phyloP scores from a whole-genome alignment of 176 grass and related monocot genomes.

The Juncus effusus region DNA sequence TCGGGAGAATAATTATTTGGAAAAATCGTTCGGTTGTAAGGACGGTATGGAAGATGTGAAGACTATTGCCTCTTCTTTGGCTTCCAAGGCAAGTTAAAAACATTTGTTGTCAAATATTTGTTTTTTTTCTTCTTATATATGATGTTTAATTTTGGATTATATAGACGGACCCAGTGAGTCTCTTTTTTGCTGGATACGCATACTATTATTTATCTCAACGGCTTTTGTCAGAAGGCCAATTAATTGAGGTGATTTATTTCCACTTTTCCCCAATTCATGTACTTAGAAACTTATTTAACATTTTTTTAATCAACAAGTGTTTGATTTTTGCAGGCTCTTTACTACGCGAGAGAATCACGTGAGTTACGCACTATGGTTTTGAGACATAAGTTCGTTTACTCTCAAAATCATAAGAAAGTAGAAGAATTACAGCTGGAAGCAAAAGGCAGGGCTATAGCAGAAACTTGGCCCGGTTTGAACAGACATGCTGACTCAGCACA shows the following conservation, averaged over 20 bases:
- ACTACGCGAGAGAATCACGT: slow-evolving; percentile 59
- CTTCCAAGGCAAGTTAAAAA: slow-evolving; percentile 63
- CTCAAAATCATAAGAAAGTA: slow-evolving; percentile 24
- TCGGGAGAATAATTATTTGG: slow-evolving; percentile 23
- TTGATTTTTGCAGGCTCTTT: slow-evolving; percentile 57
- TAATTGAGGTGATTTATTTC: slow-evolving; percentile 49
- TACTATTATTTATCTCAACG: slow-evolving; percentile 86
- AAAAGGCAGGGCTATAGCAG: slow-evolving; percentile 42
- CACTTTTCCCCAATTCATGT: not conserved
- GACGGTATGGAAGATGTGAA: slow-evolving; percentile 47
- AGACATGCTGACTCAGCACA: slow-evolving; percentile 36
- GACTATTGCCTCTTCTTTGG: slow-evolving; percentile 47
- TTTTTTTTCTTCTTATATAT: too few species aligned
- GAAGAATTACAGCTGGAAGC: slow-evolving; percentile 46
- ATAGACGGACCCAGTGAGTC: slow-evolving; percentile 37
- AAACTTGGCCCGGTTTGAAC: slow-evolving; percentile 56
- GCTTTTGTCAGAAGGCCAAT: slow-evolving; percentile 47
- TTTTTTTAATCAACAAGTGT: too few species aligned
- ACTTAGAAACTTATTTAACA: too few species aligned
- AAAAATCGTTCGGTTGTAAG: slow-evolving; percentile 34
- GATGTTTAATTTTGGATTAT: slow-evolving; percentile 34
- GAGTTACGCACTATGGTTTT: slow-evolving; percentile 64
- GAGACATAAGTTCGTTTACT: slow-evolving; percentile 61
- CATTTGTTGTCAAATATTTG: too few species aligned
- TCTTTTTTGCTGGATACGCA: slow-evolving; percentile 56